These are phyloP conservation scores for Leptomonas pyrrhocoris DNA, from an alignment of 208 protist genomes.

Conservation along the genomic window DNA sequence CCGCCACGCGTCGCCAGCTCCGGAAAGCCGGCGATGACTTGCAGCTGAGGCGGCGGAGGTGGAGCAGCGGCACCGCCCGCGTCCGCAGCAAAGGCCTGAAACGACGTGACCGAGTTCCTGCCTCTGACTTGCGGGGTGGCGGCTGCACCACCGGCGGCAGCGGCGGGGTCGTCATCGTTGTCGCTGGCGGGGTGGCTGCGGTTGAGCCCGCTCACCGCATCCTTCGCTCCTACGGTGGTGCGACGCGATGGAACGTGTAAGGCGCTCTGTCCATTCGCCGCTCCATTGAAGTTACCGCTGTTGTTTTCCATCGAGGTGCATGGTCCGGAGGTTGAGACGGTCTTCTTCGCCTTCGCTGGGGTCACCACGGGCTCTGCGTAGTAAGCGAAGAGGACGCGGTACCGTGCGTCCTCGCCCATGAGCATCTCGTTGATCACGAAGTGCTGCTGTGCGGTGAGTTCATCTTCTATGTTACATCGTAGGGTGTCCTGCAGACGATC, in stretches of 20 bases:
- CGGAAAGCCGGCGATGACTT: constrained; percentile 38
- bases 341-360: neutral
- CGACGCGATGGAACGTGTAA: constrained; percentile 3
- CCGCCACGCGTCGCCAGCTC: constrained; percentile 41
- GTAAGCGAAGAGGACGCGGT: constrained; percentile 75
- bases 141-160: constrained; percentile 2
- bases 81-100: neutral
- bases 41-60: constrained; percentile 25
- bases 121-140: neutral
- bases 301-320: constrained; percentile 4
- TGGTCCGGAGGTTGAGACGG: neutral
- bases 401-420: constrained; percentile 75
- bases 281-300: neutral
- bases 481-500: constrained; percentile 67
- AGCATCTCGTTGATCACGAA: constrained; percentile 83
- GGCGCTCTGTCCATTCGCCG: no score
- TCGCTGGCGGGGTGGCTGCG: constrained; percentile 25
- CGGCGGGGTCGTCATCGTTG: constrained; percentile 13
- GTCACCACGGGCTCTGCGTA: constrained; percentile 36
- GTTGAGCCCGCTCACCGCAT: constrained; percentile 18
- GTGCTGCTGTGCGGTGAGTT: constrained; percentile 56
- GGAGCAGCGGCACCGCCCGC: neutral
- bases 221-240: neutral
- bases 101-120: neutral
- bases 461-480: constrained; percentile 35